These are phyloP conservation scores for Tremellales sp. DNA, from an alignment of 1,284 basidiomycete genomes.

Conservation along the genomic window DNA sequence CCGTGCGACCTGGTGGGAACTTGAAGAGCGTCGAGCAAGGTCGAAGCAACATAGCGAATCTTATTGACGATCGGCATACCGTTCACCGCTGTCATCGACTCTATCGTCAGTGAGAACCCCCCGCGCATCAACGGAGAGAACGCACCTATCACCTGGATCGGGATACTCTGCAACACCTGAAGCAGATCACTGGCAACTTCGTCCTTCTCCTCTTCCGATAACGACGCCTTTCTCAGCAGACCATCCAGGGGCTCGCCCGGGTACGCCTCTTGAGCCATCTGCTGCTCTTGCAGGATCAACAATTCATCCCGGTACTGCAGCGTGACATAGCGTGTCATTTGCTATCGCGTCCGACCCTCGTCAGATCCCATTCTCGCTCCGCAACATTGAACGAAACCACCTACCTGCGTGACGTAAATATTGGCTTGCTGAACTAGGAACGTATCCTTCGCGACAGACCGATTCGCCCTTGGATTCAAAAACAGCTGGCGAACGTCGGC, in stretches of 20 bases:
- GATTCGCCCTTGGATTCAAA: constrained; percentile 76
- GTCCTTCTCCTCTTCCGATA: constrained; percentile 31
- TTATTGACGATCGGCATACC: constrained; percentile 70
- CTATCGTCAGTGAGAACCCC: not conserved
- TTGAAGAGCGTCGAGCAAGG: constrained; percentile 71
- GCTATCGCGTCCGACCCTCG: constrained; percentile 54
- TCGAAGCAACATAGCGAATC: constrained; percentile 83
- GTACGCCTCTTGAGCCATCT: constrained; percentile 55
- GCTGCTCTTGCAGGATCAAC: constrained; percentile 5
- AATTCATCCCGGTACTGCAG: constrained; percentile 78
- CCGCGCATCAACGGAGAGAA: constrained; percentile 1
- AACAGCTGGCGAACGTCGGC: constrained; percentile 83
- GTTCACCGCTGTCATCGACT: constrained; percentile 58
- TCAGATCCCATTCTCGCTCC: not conserved
- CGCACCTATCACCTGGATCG: constrained; percentile 73
- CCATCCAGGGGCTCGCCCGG: constrained; percentile 64
- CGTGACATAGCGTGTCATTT: constrained; percentile 83
- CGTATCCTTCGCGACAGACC: constrained; percentile 74
- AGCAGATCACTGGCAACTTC: constrained; percentile 57
- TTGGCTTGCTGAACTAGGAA: constrained; percentile 86
- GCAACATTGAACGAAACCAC: not conserved
- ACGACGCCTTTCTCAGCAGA: constrained; percentile 1
- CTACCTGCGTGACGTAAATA: constrained; percentile 72
- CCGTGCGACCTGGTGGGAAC: not conserved
- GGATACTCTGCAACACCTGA: constrained; percentile 79